Conservation (phyloP, 2,329 filamentous ascomycete genomes). For the Venturia asperata region DNA sequence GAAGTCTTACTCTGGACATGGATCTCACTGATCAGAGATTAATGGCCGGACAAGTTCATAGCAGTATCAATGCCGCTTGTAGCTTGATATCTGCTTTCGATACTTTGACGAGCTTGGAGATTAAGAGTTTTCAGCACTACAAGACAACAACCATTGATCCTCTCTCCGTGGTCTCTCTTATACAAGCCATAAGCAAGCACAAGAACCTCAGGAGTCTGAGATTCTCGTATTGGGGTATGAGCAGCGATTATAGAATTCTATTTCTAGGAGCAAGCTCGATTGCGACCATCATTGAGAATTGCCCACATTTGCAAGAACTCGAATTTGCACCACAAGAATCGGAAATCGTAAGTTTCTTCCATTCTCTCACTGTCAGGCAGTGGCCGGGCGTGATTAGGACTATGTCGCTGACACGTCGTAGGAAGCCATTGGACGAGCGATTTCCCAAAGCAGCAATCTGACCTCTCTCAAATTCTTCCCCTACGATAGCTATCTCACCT, state of each 20-base stretch:
- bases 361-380: background rate
- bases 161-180: background rate
- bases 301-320: conserved; percentile 7
- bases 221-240: background rate
- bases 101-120: conserved; percentile 11
- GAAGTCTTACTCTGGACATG: conserved; percentile 6
- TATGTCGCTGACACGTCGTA: background rate
- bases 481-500: background rate
- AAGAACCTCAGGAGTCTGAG: background rate
- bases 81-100: conserved; percentile 14
- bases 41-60: background rate
- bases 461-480: background rate
- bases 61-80: background rate
- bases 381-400: background rate
- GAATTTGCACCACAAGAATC: conserved; percentile 12
- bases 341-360: conserved; percentile 5
- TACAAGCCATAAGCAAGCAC: conserved; percentile 14
- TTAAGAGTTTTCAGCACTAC: background rate
- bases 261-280: background rate
- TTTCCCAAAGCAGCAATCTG: background rate
- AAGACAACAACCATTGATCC: background rate
- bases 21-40: background rate
- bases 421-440: background rate
- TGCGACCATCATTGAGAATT: conserved; percentile 4
- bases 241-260: background rate